Evolutionary conservation across 2,329 filamentous ascomycete genomes (phyloP).

Genomic region (Falciphora oryzae): DNA sequence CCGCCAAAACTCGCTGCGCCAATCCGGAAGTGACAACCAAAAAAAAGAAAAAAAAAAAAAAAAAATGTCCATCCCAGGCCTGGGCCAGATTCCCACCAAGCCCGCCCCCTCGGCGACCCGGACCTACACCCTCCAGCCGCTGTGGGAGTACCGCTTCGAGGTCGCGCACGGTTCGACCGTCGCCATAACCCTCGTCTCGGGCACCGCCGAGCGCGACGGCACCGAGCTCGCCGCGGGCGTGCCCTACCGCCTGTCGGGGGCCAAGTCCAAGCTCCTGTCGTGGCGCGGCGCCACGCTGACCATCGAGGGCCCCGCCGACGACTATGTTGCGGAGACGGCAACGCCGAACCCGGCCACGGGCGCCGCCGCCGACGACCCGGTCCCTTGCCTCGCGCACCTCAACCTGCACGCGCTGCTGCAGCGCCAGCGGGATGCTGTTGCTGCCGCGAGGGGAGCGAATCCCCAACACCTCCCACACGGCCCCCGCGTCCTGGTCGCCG

Average conservation of each 20-base stretch:
- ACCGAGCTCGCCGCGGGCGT: constrained; percentile 82
- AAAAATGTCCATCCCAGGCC: constrained; percentile 66
- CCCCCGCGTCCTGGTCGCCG: constrained; percentile 79
- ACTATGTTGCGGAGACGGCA: constrained; percentile 55
- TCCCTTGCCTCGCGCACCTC: constrained; percentile 67
- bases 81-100: constrained; percentile 57
- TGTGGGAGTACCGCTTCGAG: constrained; percentile 75
- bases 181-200: constrained; percentile 60
- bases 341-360: constrained; percentile 32
- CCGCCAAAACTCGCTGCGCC: not conserved
- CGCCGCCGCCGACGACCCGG: constrained; percentile 1
- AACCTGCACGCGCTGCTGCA: constrained; percentile 88
- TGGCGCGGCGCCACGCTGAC: constrained; percentile 89
- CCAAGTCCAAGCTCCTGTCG: constrained; percentile 83
- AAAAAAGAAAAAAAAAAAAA: no score
- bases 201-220: constrained; percentile 89
- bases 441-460: not conserved
- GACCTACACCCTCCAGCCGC: constrained; percentile 49
- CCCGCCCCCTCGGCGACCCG: constrained; percentile 35
- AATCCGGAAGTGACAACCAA: no score
- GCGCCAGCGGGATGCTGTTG: constrained; percentile 52
- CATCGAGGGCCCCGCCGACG: constrained; percentile 56
- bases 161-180: constrained; percentile 46
- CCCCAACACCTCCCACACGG: constrained; percentile 51
- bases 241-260: constrained; percentile 73